Evolutionary conservation across 768 basidiomycete genomes (phyloP), one percentile per base, ranked within the genome.

Genomic region (Pholiota molesta): DNA sequence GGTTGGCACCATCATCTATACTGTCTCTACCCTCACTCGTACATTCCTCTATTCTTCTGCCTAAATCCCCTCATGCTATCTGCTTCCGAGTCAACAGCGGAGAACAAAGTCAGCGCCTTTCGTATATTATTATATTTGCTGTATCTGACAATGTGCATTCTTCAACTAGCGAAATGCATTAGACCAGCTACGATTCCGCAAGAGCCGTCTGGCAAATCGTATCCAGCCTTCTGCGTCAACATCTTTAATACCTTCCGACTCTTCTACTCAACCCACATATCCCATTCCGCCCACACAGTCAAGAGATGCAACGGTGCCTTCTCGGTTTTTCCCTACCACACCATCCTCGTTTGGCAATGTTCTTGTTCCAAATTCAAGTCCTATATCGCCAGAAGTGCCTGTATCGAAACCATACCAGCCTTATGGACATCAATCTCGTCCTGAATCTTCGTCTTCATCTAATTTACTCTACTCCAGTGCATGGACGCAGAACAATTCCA

Each of bases 301-400:
- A 62, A 84, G 91, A 68, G 91, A 93, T 79, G 90, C 83, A 47
- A 89, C 88, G n/a, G 74, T 85, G 40, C 69, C 82, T 73, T 86
- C 88, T 60, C 86, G 84, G 62, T 90, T 86, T 83, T 82, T 82
- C 78, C 68, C 80, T 69, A 44, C 73, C 72, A 69, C 80, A 62
- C 66, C 86, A 8, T 76, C 82, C 10, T 71, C 82, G 29, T 76
- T 79, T 47, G 85, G 84, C 71, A 84, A 77, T 59, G 75, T 93
- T 55, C 86, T 93, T 57, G 91, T 91, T 23, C 91, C 91, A 52
- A 89, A 81, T 75, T 93, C 92, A 57, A 92, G 90, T 64, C 90
- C 91, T 33, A 69, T 82, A 37, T 66, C 68, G 40, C 72, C 79
- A 52, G 82, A 86, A 61, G 63, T 76, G 14, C 64, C 68, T 16